Conservation (phyloP, 768 basidiomycete genomes). For the Rhodotorula kratochvilovae region DNA sequence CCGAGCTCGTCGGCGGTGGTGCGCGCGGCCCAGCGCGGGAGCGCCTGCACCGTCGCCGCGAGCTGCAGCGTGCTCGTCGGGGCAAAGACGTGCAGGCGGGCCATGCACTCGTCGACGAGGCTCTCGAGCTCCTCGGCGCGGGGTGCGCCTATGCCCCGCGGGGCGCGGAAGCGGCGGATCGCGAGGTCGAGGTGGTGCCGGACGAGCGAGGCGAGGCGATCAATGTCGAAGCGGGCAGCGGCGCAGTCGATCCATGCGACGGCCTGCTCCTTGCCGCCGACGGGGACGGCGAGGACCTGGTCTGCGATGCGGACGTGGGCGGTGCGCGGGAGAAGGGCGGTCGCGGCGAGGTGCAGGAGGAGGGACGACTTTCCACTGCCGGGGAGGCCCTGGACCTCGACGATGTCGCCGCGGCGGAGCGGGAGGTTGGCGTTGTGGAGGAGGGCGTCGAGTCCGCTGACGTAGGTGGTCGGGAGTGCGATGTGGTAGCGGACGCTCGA, state of each 20-base stretch:
- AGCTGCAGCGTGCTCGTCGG: conserved; percentile 66
- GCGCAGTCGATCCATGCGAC: conserved; percentile 64
- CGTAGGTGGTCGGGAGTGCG: conserved; percentile 34
- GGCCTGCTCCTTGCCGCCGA: conserved; percentile 63
- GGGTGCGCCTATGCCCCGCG: conserved; percentile 22
- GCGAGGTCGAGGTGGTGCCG: conserved; percentile 50
- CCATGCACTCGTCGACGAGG: conserved; percentile 50
- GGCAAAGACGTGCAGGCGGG: conserved; percentile 63
- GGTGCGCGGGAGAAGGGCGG: conserved; percentile 56
- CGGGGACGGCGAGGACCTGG: conserved; percentile 20
- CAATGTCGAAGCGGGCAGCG: conserved; percentile 62
- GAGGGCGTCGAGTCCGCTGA: conserved; percentile 39
- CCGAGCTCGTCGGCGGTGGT: conserved; percentile 57
- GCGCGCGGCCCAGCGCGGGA: conserved; percentile 56
- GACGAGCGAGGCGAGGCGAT: conserved; percentile 56
- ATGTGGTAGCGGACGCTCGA: conserved; percentile 14
- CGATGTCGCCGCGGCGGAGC: conserved; percentile 58
- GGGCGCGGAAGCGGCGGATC: conserved; percentile 25
- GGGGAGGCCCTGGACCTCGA: conserved; percentile 72
- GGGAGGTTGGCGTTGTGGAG: conserved; percentile 24
- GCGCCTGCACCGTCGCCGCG: conserved; percentile 60
- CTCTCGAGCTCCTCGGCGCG: conserved; percentile 38
- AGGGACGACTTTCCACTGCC: conserved; percentile 73
- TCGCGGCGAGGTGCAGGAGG: conserved; percentile 62
- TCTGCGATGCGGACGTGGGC: conserved; percentile 26